Conservation (phyloP, 306 rosid species). For the Sicyos edulis region DNA sequence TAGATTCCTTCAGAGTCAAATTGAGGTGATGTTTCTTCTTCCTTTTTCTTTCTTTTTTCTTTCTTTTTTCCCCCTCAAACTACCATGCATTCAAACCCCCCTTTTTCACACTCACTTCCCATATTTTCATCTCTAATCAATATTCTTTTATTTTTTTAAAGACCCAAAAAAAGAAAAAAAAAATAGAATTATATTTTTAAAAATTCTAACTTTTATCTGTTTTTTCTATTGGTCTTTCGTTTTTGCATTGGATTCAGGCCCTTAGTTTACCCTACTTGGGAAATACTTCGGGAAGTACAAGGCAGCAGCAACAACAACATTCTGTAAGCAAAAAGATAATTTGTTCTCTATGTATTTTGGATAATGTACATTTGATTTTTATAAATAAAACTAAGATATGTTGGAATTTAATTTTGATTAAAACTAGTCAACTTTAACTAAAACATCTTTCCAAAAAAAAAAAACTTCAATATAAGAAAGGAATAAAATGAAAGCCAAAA, state of each 20-base stretch:
- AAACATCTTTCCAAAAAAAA: too few species aligned
- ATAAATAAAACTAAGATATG: too few species aligned
- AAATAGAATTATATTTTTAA: background rate
- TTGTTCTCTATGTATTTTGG: too few species aligned
- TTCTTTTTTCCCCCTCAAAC: constrained; percentile 23
- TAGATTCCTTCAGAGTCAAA: constrained; percentile 99
- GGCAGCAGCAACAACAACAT: constrained; percentile 60
- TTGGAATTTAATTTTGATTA: too few species aligned
- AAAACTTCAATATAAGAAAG: too few species aligned
- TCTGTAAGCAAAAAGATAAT: constrained; percentile 39
- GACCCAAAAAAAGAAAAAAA: background rate
- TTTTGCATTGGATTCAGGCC: constrained; percentile 51
- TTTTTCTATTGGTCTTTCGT: background rate
- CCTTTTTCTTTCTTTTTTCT: background rate
- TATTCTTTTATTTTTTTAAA: constrained; percentile 12
- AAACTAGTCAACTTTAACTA: too few species aligned
- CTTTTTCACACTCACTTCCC: constrained; percentile 11
- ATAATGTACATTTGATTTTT: too few species aligned
- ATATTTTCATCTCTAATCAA: constrained; percentile 9
- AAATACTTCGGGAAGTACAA: constrained; percentile 52
- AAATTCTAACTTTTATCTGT: background rate
- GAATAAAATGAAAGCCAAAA: too few species aligned
- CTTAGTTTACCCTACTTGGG: constrained; percentile 91
- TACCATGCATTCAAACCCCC: constrained; percentile 27
- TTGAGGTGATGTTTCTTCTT: constrained; percentile 69